Conservation (phyloP, 2,329 filamentous ascomycete species). For the Berkeleyomyces basicola region DNA sequence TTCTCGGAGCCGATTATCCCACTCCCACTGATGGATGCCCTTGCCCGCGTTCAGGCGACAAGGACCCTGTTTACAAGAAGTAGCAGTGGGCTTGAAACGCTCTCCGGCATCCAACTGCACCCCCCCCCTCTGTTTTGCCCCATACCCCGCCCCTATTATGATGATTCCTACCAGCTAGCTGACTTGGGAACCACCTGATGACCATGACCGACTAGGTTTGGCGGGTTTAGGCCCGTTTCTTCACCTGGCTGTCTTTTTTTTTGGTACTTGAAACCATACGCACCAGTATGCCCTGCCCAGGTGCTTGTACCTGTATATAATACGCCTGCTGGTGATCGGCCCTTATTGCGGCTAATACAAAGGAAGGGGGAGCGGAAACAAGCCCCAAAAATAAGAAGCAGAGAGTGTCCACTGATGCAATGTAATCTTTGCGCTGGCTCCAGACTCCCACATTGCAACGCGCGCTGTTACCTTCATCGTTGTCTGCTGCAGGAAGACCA, state of each 20-base stretch:
- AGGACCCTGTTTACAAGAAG: not conserved
- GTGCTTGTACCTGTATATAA: not conserved
- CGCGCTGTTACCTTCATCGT: no score
- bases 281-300: no score
- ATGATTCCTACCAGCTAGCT: not conserved
- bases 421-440: not conserved
- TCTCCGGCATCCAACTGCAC: not conserved
- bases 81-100: not conserved
- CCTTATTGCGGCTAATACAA: not conserved
- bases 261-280: no score
- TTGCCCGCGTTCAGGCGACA: not conserved
- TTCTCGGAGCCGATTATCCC: not conserved
- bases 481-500: not conserved
- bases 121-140: not conserved
- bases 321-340: not conserved
- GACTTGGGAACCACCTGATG: not conserved
- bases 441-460: not conserved
- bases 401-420: not conserved
- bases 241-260: not conserved
- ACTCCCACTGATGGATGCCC: not conserved
- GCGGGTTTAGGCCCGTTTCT: not conserved
- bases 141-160: not conserved
- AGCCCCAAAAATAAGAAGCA: not conserved
- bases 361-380: not conserved
- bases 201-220: not conserved